phyloP scores from a whole-genome alignment of 2,329 filamentous ascomycete genomes.

The Fusarium odoratissimum region DNA sequence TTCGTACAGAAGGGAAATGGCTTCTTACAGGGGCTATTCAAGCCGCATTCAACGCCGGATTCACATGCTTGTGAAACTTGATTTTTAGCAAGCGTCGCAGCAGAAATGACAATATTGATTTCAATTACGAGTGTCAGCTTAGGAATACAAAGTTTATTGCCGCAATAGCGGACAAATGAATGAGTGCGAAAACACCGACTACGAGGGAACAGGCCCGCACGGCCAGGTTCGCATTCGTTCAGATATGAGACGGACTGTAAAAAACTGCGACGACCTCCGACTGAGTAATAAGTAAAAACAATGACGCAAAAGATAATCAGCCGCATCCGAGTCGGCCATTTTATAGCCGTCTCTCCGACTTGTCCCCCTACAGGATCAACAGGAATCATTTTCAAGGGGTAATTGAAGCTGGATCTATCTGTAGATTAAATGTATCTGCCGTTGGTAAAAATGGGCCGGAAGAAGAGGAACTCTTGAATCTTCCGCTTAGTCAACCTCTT shows the following conservation, averaged over 20 bases:
- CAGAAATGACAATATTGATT: background rate
- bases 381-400: background rate
- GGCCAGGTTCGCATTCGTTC: background rate
- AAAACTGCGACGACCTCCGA: background rate
- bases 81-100: background rate
- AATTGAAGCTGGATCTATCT: background rate
- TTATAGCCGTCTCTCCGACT: background rate
- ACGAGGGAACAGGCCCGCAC: background rate
- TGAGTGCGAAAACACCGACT: background rate
- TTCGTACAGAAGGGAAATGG: background rate
- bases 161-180: background rate
- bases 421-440: background rate
- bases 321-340: background rate
- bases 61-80: background rate
- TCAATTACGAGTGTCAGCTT: background rate
- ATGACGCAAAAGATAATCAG: background rate
- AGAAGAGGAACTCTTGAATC: background rate
- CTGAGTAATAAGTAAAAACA: background rate
- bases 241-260: background rate
- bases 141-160: background rate
- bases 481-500: conserved; percentile 1
- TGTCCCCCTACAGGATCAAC: background rate
- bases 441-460: conserved; percentile 11
- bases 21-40: background rate
- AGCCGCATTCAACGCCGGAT: background rate